These are phyloP conservation scores for Xylaria sp. DNA, from an alignment of 2,329 filamentous ascomycete species.

Conservation along the genomic window DNA sequence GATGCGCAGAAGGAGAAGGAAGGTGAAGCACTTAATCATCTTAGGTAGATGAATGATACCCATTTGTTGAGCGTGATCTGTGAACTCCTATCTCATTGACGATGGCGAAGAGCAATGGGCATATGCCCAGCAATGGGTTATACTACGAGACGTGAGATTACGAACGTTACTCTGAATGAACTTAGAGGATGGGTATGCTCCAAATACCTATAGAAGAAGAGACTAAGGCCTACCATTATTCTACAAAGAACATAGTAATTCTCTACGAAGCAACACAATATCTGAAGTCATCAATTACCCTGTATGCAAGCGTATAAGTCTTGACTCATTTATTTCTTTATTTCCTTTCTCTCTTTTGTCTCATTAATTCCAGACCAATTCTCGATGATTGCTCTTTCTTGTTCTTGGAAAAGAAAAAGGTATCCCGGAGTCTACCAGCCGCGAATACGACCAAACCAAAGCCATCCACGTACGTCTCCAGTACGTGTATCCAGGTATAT, in stretches of 20 bases:
- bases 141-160: too few relatives aligned
- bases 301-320: not conserved
- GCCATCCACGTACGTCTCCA: not conserved
- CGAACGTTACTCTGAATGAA: too few relatives aligned
- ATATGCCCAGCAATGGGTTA: too few relatives aligned
- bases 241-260: not conserved
- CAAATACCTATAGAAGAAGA: too few relatives aligned
- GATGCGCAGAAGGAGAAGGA: not conserved
- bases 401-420: constrained; percentile 10
- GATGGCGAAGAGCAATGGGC: not conserved
- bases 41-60: constrained; percentile 50
- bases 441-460: constrained; percentile 29
- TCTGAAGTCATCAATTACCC: not conserved
- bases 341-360: not conserved
- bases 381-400: constrained; percentile 23
- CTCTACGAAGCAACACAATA: not conserved
- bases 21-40: constrained; percentile 38
- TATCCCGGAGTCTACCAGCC: constrained; percentile 48
- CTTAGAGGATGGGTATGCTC: too few relatives aligned
- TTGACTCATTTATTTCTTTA: not conserved
- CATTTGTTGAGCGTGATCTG: constrained; percentile 39
- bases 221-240: too few relatives aligned
- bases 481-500: not conserved
- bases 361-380: not conserved
- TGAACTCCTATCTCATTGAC: too few relatives aligned